phyloP scores from a whole-genome alignment of 768 basidiomycete species.

The Kwoniella sp. region DNA sequence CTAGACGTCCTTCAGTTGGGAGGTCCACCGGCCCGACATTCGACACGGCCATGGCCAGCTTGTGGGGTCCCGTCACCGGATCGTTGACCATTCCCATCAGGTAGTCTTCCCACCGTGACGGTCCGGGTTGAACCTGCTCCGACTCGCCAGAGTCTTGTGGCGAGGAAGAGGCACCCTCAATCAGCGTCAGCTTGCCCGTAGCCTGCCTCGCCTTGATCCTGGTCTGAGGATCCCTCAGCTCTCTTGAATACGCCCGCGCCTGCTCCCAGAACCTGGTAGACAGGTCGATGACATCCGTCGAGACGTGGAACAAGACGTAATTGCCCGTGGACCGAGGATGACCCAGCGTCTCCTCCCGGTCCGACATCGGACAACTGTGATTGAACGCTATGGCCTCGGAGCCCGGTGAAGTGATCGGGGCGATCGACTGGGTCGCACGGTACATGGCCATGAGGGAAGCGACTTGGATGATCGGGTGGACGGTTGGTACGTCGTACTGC shows the following conservation, averaged over 20 bases:
- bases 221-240: neutral
- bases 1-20: neutral
- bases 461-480: constrained; percentile 7
- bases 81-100: neutral
- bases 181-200: constrained; percentile 3
- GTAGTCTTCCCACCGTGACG: constrained; percentile 10
- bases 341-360: neutral
- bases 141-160: neutral
- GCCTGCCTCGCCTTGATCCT: constrained; percentile 1
- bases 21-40: constrained; percentile 10
- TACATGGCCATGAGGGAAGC: constrained; percentile 4
- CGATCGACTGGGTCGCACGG: neutral
- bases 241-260: neutral
- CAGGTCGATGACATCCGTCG: neutral
- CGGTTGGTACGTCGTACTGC: neutral
- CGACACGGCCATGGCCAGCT: constrained; percentile 7
- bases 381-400: neutral
- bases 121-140: neutral
- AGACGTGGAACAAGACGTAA: constrained; percentile 12
- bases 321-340: constrained; percentile 14
- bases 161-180: too few species aligned
- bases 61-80: constrained; percentile 6
- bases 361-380: constrained; percentile 6
- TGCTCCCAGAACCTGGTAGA: constrained; percentile 4
- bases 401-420: neutral